phyloP scores from a whole-genome alignment of 1,284 basidiomycete genomes.

The Cutaneotrichosporon sp. region DNA sequence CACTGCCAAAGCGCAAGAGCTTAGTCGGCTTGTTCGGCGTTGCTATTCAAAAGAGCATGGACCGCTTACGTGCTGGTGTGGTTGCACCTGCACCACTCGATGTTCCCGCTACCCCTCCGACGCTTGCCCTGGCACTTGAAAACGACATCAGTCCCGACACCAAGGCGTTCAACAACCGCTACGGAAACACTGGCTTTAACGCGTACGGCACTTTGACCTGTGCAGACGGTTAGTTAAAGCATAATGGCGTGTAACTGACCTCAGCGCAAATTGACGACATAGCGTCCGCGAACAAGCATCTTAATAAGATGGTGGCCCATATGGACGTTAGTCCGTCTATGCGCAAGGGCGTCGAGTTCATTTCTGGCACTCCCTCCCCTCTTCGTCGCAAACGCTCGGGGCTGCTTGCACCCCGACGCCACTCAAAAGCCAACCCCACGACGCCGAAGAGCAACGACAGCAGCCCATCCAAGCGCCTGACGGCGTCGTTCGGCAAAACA shows the following conservation, averaged over 20 bases:
- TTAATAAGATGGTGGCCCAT: slow-evolving; percentile 22
- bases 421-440: background rate
- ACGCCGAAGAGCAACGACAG: background rate
- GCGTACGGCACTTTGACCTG: background rate
- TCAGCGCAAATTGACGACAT: slow-evolving; percentile 25
- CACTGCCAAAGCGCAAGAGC: slow-evolving; percentile 38
- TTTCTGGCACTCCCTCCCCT: slow-evolving; percentile 23
- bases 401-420: slow-evolving; percentile 16
- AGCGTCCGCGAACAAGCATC: slow-evolving; percentile 33
- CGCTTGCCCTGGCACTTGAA: background rate
- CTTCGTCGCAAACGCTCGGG: slow-evolving; percentile 26
- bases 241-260: slow-evolving; percentile 2
- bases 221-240: slow-evolving; percentile 4
- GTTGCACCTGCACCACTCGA: background rate
- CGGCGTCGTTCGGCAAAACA: background rate
- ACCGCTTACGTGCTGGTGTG: slow-evolving; percentile 15
- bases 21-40: slow-evolving; percentile 37
- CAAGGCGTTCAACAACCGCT: slow-evolving; percentile 5
- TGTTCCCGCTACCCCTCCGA: background rate
- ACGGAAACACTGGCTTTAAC: slow-evolving; percentile 3
- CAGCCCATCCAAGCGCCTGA: background rate
- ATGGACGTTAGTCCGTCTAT: slow-evolving; percentile 18
- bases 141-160: slow-evolving; percentile 9
- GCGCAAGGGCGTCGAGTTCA: background rate
- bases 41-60: slow-evolving; percentile 22